Evolutionary conservation across 2,329 filamentous ascomycete species (phyloP).

Genomic region (Dothidotthia symphoricarpi): DNA sequence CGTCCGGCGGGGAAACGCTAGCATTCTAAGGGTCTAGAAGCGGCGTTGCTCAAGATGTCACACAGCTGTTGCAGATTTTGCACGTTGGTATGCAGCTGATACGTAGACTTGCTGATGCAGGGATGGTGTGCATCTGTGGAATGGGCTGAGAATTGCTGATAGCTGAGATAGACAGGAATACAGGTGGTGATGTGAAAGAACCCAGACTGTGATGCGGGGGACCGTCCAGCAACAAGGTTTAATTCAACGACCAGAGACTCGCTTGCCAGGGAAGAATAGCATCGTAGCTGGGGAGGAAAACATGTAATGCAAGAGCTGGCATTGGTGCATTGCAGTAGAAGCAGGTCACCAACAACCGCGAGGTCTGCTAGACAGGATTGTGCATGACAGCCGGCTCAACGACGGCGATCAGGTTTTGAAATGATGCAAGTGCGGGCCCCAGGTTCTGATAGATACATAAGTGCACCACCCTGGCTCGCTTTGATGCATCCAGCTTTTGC

Average conservation of each 20-base stretch:
- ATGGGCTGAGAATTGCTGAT: too few relatives aligned
- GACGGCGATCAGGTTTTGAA: slow-evolving; percentile 1
- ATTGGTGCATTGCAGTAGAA: slow-evolving; percentile 20
- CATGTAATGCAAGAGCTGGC: slow-evolving; percentile 11
- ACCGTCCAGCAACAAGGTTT: too few relatives aligned
- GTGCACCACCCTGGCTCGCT: slow-evolving; percentile 16
- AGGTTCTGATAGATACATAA: slow-evolving; percentile 29
- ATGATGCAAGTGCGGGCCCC: slow-evolving; percentile 35
- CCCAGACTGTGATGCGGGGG: too few relatives aligned
- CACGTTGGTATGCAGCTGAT: slow-evolving; percentile 1
- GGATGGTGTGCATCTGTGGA: too few relatives aligned
- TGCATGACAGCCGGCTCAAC: slow-evolving; percentile 3
- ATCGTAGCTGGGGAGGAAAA: too few relatives aligned
- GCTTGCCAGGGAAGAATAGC: too few relatives aligned
- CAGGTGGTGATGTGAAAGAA: too few relatives aligned
- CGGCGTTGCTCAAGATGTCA: slow-evolving; percentile 10
- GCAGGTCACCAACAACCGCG: too few relatives aligned
- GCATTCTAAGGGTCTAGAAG: slow-evolving; percentile 7
- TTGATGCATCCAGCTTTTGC: slow-evolving; percentile 10
- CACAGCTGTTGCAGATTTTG: slow-evolving; percentile 15
- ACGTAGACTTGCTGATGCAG: too few relatives aligned
- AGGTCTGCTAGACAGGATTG: background rate
- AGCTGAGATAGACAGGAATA: too few relatives aligned
- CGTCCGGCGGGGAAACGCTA: slow-evolving; percentile 26
- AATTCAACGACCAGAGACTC: too few relatives aligned